Evolutionary conservation across 2,329 filamentous ascomycete species (phyloP).

Genomic region (Trichoderma sp.): DNA sequence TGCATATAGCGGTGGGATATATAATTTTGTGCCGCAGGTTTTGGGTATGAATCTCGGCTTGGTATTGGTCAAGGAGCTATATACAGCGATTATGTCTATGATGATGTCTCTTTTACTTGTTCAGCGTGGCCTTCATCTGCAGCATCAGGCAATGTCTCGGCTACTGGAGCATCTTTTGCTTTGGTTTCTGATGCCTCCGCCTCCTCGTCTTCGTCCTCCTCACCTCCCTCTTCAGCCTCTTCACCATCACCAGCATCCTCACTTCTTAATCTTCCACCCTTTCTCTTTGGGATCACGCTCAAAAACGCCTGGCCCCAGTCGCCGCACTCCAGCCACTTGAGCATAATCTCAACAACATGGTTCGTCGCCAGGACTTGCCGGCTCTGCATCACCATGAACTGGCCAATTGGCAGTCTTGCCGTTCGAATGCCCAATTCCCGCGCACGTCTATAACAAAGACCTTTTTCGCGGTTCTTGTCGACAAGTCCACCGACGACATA

Average conservation of each 20-base stretch:
- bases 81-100: neutral
- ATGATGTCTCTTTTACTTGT: neutral
- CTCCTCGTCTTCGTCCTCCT: neutral
- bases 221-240: constrained; percentile 29
- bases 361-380: constrained; percentile 87
- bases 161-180: neutral
- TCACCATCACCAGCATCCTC: constrained; percentile 28
- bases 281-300: constrained; percentile 83
- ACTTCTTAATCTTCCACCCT: constrained; percentile 68
- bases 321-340: constrained; percentile 83
- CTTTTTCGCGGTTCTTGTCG: constrained; percentile 95
- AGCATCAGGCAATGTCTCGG: neutral
- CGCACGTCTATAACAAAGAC: constrained; percentile 83
- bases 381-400: constrained; percentile 88
- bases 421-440: constrained; percentile 74
- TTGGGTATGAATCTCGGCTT: neutral
- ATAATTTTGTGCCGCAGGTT: neutral
- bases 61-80: neutral
- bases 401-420: constrained; percentile 88
- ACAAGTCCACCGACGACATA: constrained; percentile 95
- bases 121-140: constrained; percentile 16
- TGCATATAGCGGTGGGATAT: neutral
- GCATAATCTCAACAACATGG: constrained; percentile 95
- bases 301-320: constrained; percentile 92
- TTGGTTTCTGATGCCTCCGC: neutral